Evolutionary conservation across 2,329 filamentous ascomycete genomes (phyloP).

Genomic region (Phialemoniopsis sp.): DNA sequence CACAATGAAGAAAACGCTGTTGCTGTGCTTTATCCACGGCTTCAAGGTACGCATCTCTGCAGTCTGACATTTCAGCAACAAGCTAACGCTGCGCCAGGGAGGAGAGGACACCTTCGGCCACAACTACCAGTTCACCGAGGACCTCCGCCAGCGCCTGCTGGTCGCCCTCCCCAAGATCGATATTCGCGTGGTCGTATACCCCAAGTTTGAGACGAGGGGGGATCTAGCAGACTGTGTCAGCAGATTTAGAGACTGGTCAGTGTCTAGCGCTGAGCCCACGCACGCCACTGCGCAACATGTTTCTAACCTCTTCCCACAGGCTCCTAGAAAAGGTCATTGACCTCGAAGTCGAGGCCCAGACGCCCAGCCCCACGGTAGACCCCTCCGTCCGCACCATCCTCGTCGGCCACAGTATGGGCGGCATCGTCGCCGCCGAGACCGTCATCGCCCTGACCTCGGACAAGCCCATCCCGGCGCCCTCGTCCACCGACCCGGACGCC

Average conservation of each 20-base stretch:
- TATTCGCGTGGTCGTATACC: constrained; percentile 68
- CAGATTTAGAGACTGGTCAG: constrained; percentile 71
- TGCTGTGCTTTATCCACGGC: constrained; percentile 83
- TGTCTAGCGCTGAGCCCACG: constrained; percentile 3
- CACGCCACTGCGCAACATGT: neutral
- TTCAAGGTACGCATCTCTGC: constrained; percentile 59
- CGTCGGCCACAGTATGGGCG: constrained; percentile 86
- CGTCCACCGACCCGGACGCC: constrained; percentile 17
- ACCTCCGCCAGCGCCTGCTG: constrained; percentile 62
- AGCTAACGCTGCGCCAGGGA: too few species aligned
- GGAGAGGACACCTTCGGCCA: constrained; percentile 73
- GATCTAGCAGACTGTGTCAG: constrained; percentile 68
- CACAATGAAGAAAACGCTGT: constrained; percentile 71
- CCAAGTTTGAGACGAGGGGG: constrained; percentile 77
- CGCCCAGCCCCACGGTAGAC: constrained; percentile 79
- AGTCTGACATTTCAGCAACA: neutral
- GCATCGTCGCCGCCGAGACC: constrained; percentile 90
- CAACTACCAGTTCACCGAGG: constrained; percentile 62
- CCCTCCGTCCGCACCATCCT: constrained; percentile 80
- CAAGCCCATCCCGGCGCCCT: constrained; percentile 34
- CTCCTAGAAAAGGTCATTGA: constrained; percentile 91
- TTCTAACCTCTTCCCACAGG: constrained; percentile 39
- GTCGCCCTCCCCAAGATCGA: constrained; percentile 65
- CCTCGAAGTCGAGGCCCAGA: constrained; percentile 77
- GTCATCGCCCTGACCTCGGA: constrained; percentile 66